Evolutionary conservation across 148 eudicot genomes (phyloP).

Genomic region (Suaeda aralocaspica): DNA sequence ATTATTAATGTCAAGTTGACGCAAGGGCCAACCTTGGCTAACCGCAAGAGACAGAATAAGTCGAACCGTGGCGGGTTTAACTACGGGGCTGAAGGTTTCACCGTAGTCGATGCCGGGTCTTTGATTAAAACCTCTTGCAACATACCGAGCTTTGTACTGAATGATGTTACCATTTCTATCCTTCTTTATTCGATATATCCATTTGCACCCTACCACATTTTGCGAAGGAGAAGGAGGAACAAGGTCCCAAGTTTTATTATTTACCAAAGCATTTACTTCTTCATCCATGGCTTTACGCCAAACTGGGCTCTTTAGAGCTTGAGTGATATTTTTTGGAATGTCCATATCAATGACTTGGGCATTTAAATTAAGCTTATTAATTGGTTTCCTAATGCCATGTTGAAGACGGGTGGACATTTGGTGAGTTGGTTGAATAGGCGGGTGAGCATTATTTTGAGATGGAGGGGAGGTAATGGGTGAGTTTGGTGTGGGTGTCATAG

Average conservation of each 20-base stretch:
- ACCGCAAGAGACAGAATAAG: constrained; percentile 2
- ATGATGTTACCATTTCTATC: no score
- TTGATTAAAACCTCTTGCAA: no score
- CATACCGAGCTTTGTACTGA: no score
- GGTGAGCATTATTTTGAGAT: neutral
- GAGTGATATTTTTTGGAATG: neutral
- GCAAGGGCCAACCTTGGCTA: no score
- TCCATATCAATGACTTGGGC: neutral
- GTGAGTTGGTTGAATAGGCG: neutral
- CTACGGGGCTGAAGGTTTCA: constrained; percentile 6
- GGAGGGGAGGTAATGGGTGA: neutral
- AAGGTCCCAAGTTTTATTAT: neutral
- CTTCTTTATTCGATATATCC: no score
- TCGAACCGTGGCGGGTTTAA: no score
- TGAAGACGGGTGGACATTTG: neutral
- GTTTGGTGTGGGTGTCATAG: neutral
- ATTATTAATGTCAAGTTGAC: no score
- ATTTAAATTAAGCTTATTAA: neutral
- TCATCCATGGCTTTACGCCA: neutral
- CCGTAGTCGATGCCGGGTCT: neutral
- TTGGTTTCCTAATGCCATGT: neutral
- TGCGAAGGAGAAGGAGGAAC: neutral
- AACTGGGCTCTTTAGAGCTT: neutral
- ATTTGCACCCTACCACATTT: constrained; percentile 9
- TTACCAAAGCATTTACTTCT: neutral